Percentiles rank a stretch among this genome's conserved stretches.
These are phyloP conservation scores for Conidiobolus incongruus DNA, from an alignment of 371 early-diverging fungal genomes.

Conservation along the genomic window DNA sequence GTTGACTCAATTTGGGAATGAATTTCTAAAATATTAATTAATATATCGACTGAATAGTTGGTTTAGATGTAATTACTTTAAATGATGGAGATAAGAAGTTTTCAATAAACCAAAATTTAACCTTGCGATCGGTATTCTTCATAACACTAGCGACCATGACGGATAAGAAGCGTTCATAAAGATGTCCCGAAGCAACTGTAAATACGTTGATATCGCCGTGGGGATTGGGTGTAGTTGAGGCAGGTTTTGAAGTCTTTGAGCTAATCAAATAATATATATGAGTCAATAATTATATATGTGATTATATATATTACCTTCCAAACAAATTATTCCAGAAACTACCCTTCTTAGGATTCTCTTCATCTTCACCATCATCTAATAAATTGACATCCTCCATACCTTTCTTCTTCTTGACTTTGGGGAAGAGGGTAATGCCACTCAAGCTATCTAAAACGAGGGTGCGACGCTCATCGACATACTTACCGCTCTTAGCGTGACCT, in stretches of 20 bases:
- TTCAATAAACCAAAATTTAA: constrained; percentile 94
- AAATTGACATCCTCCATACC: constrained; percentile 63
- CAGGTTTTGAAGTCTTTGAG: neutral
- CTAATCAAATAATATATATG: neutral
- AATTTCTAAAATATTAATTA: constrained; percentile 30
- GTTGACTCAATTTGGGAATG: constrained; percentile 64
- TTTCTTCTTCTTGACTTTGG: constrained; percentile 44
- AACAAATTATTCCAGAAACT: constrained; percentile 3
- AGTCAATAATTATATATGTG: neutral
- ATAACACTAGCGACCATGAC: constrained; percentile 92
- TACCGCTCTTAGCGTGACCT: constrained; percentile 22
- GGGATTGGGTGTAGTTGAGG: constrained; percentile 5
- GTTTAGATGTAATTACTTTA: constrained; percentile 43
- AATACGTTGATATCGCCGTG: constrained; percentile 74
- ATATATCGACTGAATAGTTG: neutral
- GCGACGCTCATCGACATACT: constrained; percentile 11
- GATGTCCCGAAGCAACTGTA: constrained; percentile 87
- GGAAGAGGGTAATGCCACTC: constrained; percentile 58
- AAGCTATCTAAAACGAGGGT: constrained; percentile 40
- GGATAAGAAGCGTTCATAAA: constrained; percentile 87
- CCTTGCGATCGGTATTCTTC: constrained; percentile 56
- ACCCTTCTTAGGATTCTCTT: constrained; percentile 5
- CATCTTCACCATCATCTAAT: too few relatives aligned
- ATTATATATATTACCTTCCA: neutral
- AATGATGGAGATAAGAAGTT: constrained; percentile 89